A percentile compares a stretch with the other conserved stretches of the same genome.
Evolutionary conservation across 148 eudicot species (phyloP).

Genomic region (Rhododendron ovatum): DNA sequence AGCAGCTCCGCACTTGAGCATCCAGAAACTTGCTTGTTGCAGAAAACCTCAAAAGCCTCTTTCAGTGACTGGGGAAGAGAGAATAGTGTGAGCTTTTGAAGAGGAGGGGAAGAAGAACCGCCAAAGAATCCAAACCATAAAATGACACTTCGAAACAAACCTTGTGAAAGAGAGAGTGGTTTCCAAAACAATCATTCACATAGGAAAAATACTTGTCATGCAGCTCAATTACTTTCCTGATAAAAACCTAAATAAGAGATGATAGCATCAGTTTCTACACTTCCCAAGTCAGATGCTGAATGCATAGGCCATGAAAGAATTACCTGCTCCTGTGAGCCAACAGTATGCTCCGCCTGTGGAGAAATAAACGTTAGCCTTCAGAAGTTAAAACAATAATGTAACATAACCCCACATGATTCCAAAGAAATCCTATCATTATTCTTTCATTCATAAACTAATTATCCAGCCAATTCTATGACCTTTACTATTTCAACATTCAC

Average conservation of each 20-base stretch:
- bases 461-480: neutral
- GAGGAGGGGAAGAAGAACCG: neutral
- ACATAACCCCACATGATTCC: neutral
- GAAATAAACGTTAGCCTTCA: slow-evolving; percentile 9
- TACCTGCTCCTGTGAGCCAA: slow-evolving; percentile 36
- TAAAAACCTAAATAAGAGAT: slow-evolving; percentile 23
- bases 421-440: neutral
- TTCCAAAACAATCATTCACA: slow-evolving; percentile 25
- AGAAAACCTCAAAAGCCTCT: slow-evolving; percentile 28
- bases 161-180: slow-evolving; percentile 41
- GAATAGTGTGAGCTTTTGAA: neutral
- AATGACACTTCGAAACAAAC: slow-evolving; percentile 8
- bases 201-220: slow-evolving; percentile 38
- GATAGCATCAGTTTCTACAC: slow-evolving; percentile 8
- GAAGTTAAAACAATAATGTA: neutral
- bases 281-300: neutral
- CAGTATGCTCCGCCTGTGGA: slow-evolving; percentile 19
- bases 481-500: neutral
- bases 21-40: slow-evolving; percentile 29
- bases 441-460: neutral
- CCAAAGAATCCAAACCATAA: neutral
- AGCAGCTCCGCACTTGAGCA: slow-evolving; percentile 26
- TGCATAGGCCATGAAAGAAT: neutral
- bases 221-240: slow-evolving; percentile 35
- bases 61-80: slow-evolving; percentile 24